phyloP scores from a whole-genome alignment of 306 rosid genomes.

The Nissolia schottii region DNA sequence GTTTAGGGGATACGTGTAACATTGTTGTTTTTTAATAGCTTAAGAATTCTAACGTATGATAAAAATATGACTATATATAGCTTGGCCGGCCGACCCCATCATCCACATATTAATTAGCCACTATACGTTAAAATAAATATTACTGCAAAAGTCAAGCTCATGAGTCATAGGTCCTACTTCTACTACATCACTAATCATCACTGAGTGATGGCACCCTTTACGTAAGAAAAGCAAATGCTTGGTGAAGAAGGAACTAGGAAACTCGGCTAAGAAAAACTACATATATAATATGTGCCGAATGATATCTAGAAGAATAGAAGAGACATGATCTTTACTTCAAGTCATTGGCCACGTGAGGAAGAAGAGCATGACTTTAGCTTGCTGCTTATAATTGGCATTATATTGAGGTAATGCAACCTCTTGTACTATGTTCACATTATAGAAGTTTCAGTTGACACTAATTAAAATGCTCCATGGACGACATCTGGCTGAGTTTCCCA shows the following conservation, averaged over 20 bases:
- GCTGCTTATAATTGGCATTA: not conserved
- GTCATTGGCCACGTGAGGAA: not conserved
- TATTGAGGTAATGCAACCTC: not conserved
- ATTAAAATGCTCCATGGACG: not conserved
- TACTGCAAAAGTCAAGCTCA: not conserved
- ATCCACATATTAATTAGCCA: not conserved
- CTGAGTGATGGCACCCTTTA: not conserved
- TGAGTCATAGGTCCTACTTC: too few species aligned
- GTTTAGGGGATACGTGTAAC: too few species aligned
- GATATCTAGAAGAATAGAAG: not conserved
- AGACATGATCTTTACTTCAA: not conserved
- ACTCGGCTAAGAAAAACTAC: too few species aligned
- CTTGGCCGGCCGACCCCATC: not conserved
- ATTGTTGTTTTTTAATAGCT: too few species aligned
- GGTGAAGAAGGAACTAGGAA: not conserved
- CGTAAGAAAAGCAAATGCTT: not conserved
- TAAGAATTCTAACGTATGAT: too few species aligned
- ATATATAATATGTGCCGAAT: not conserved
- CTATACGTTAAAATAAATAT: not conserved
- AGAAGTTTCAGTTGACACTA: not conserved
- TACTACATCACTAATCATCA: not conserved
- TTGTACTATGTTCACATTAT: not conserved
- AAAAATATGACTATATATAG: too few species aligned
- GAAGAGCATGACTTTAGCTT: not conserved
- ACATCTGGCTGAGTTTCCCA: too few species aligned